Conservation (phyloP, 2,329 filamentous ascomycete species). For the Cordyceps militaris region DNA sequence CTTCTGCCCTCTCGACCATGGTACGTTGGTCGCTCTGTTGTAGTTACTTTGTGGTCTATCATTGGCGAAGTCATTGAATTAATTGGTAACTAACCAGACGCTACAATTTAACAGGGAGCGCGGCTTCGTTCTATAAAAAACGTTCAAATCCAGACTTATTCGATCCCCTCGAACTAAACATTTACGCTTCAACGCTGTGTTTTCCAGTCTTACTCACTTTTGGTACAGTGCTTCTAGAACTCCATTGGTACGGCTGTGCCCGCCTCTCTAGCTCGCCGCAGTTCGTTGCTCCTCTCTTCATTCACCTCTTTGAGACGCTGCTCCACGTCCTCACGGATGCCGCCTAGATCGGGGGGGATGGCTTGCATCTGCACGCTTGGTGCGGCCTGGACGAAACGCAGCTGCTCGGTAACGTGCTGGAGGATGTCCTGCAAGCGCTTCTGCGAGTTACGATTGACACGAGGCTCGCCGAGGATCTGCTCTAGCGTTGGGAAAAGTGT, state of each 20-base stretch:
- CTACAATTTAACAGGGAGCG: too few relatives aligned
- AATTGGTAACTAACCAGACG: too few relatives aligned
- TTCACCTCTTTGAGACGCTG: constrained; percentile 57
- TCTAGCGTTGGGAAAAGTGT: constrained; percentile 84
- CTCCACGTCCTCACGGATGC: constrained; percentile 62
- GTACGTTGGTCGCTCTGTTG: not conserved
- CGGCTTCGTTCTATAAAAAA: too few relatives aligned
- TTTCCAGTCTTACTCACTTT: not conserved
- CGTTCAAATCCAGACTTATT: not conserved
- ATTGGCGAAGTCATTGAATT: too few relatives aligned
- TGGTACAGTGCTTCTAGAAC: constrained; percentile 21
- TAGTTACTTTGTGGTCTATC: too few relatives aligned
- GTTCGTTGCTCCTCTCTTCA: constrained; percentile 49
- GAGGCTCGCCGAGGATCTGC: constrained; percentile 57
- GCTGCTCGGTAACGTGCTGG: constrained; percentile 72
- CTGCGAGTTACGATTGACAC: constrained; percentile 70
- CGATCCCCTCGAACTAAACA: not conserved
- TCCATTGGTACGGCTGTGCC: constrained; percentile 53
- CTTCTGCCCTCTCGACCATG: too few relatives aligned
- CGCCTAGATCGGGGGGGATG: constrained; percentile 70
- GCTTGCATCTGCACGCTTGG: constrained; percentile 81
- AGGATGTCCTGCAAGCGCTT: constrained; percentile 72
- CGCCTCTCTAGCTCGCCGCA: constrained; percentile 48
- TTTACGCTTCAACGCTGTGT: not conserved
- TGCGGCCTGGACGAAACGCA: constrained; percentile 75